Evolutionary conservation across 805 yeast genomes (phyloP).

Genomic region (Teunomyces stri): DNA sequence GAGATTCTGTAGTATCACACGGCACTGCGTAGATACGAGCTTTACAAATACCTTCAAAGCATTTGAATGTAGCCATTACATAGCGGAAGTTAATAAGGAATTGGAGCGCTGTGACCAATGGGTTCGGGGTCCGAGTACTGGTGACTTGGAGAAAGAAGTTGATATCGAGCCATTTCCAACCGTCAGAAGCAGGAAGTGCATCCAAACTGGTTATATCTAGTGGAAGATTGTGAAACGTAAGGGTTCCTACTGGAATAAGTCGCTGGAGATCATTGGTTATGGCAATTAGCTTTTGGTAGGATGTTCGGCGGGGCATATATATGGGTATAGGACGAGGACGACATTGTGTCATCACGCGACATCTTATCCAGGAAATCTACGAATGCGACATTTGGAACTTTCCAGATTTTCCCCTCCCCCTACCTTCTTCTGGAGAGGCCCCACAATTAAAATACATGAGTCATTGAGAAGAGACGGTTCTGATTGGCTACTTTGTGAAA

Average conservation of each 20-base stretch:
- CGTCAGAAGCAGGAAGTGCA: constrained; percentile 25
- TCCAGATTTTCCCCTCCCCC: too few relatives aligned
- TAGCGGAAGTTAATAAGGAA: constrained; percentile 43
- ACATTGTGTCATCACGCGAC: not conserved
- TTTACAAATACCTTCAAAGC: constrained; percentile 14
- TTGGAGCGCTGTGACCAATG: constrained; percentile 18
- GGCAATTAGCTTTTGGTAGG: constrained; percentile 12
- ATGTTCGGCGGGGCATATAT: not conserved
- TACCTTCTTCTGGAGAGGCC: too few relatives aligned
- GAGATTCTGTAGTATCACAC: constrained; percentile 36
- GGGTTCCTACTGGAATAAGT: constrained; percentile 48
- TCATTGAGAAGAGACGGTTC: not conserved
- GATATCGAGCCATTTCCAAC: constrained; percentile 58
- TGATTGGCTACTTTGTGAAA: not conserved
- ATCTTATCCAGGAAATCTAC: not conserved
- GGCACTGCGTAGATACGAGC: constrained; percentile 52
- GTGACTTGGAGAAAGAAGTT: constrained; percentile 33
- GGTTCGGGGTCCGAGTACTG: constrained; percentile 16
- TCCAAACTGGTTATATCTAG: constrained; percentile 28
- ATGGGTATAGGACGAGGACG: not conserved
- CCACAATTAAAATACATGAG: not conserved
- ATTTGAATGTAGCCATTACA: constrained; percentile 43
- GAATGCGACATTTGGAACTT: not conserved
- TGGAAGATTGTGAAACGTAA: constrained; percentile 46
- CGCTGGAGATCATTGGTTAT: constrained; percentile 40